Conservation (phyloP, 441 rosid genomes). For the Pelargonium citronellum region DNA sequence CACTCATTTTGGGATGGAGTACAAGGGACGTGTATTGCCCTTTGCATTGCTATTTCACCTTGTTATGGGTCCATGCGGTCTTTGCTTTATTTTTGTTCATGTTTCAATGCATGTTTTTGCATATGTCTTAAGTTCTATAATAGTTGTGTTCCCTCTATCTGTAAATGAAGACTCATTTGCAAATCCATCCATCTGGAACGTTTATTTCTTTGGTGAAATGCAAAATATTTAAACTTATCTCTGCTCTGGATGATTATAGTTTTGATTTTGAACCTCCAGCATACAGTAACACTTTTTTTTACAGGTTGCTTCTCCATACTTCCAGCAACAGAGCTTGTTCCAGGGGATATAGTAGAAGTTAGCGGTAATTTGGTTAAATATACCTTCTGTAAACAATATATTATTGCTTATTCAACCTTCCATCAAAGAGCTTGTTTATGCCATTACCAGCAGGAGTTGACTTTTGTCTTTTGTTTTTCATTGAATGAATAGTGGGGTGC, state of each 20-base stretch:
- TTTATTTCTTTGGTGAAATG: background rate
- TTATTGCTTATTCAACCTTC: constrained; percentile 7
- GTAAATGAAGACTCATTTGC: constrained; percentile 1
- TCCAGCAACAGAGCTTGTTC: constrained; percentile 90
- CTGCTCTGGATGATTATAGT: background rate
- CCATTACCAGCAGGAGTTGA: constrained; percentile 11
- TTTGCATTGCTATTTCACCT: background rate
- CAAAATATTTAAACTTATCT: constrained; percentile 5
- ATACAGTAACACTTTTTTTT: constrained; percentile 19
- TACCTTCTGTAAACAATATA: background rate
- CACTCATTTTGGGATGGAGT: too few relatives aligned
- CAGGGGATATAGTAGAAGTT: constrained; percentile 95
- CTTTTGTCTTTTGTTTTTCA: constrained; percentile 23
- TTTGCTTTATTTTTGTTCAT: background rate
- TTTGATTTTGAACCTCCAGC: background rate
- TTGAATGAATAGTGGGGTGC: constrained; percentile 66
- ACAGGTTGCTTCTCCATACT: constrained; percentile 96
- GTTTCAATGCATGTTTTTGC: constrained; percentile 1
- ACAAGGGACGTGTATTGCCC: background rate
- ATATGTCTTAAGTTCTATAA: background rate
- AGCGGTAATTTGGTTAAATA: constrained; percentile 47
- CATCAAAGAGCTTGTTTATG: background rate
- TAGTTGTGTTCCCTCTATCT: background rate
- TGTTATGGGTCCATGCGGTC: background rate
- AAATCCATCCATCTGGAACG: background rate